Percentiles rank a stretch among this genome's conserved stretches.
phyloP scores from a whole-genome alignment of 306 rosid genomes.

The Vigna mungo region DNA sequence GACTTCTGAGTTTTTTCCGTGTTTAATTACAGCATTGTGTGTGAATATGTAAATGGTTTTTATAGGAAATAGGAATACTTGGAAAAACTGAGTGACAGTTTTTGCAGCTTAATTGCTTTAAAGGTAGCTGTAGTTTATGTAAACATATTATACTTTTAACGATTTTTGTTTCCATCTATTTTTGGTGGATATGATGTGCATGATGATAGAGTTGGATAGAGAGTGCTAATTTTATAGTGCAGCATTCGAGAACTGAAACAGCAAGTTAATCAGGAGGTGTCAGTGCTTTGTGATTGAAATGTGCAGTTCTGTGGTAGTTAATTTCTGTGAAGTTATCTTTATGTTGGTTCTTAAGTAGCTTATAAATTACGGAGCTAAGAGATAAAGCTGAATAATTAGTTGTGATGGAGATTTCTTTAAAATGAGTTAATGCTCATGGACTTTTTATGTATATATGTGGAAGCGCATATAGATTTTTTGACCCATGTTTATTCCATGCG shows the following conservation, averaged over 20 bases:
- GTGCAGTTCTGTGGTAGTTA: not conserved
- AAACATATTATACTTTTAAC: not conserved
- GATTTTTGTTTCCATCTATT: not conserved
- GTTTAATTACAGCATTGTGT: not conserved
- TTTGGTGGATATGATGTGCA: not conserved
- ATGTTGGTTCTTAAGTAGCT: not conserved
- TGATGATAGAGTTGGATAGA: not conserved
- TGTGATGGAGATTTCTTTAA: not conserved
- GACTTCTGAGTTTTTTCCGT: not conserved
- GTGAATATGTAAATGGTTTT: not conserved
- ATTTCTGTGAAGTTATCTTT: not conserved
- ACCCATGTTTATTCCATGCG: no score
- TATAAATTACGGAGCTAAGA: not conserved
- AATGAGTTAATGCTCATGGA: not conserved
- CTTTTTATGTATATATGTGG: not conserved
- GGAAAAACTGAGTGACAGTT: not conserved
- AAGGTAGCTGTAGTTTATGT: not conserved
- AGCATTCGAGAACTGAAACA: not conserved
- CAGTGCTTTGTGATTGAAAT: constrained; percentile 4
- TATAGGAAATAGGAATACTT: not conserved
- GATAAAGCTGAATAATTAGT: not conserved
- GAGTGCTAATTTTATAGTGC: not conserved
- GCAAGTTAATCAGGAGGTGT: not conserved
- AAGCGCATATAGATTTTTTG: not conserved
- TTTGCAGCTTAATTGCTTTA: not conserved